Percentiles rank a stretch among this genome's conserved stretches.
phyloP scores from a whole-genome alignment of 768 basidiomycete species.

The Kwoniella sp. region DNA sequence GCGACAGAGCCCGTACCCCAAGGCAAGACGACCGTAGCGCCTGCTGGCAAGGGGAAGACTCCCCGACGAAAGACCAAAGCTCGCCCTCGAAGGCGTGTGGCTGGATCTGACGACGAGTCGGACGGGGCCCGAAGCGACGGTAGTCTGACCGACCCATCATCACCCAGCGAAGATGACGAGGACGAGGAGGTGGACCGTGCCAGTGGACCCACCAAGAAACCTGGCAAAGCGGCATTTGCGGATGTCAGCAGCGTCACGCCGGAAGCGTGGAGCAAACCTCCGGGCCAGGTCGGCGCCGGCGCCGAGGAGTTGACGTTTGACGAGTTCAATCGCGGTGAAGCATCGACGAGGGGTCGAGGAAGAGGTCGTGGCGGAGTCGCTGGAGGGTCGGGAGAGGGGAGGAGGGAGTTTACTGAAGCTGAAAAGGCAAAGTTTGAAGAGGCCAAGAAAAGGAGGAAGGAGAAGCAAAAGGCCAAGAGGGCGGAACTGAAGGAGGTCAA shows the following conservation, averaged over 20 bases:
- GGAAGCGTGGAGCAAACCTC: conserved; percentile 18
- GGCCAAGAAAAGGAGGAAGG: conserved; percentile 29
- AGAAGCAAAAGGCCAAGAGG: conserved; percentile 22
- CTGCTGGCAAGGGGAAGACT: not conserved
- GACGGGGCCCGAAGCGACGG: conserved; percentile 10
- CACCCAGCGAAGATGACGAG: conserved; percentile 16
- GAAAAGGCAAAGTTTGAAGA: conserved; percentile 21
- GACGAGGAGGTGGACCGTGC: conserved; percentile 12
- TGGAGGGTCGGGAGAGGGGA: conserved; percentile 7
- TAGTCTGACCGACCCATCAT: conserved; percentile 21
- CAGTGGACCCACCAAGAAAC: not conserved
- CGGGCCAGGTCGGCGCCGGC: not conserved
- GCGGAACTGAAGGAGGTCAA: conserved; percentile 22
- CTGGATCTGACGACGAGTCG: conserved; percentile 2
- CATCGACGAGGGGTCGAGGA: not conserved
- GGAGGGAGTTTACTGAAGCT: conserved; percentile 30
- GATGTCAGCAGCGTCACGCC: conserved; percentile 16
- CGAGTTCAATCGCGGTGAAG: conserved; percentile 13
- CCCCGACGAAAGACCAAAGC: conserved; percentile 8
- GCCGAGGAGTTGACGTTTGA: conserved; percentile 15
- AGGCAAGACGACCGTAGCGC: not conserved
- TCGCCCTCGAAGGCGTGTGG: conserved; percentile 14
- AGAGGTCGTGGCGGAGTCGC: no score
- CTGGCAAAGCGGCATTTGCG: conserved; percentile 7
- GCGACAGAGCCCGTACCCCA: not conserved